Evolutionary conservation across 805 yeast species (phyloP), one percentile per base, ranked within the genome.

Genomic region (Hanseniaspora clermontiae): DNA sequence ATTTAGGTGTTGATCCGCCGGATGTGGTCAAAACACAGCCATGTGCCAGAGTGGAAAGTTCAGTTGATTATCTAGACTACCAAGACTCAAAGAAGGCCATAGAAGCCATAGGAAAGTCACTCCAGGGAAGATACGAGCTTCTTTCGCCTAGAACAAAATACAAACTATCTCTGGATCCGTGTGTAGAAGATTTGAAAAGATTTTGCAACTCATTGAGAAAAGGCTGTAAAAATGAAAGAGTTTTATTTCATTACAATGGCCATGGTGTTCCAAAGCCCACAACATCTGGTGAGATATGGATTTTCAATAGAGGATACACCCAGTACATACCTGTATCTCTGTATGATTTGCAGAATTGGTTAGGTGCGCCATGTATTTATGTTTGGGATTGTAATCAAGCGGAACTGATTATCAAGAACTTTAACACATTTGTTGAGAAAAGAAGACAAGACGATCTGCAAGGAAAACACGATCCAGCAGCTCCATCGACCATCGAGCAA

Each of bases 241-340:
- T 91, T 10, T 68, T 93, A 55, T 91, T 93, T 68, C 97, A 93
- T 67, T 93, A 93, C 68, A 93, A 93, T 63, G 98, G 98, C 7
- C 98, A 93, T 66, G 98, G 98, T 27, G 98, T 93, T 1, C 98
- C 98, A 0, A 88, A 88, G 63, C 97, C 98, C 0, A 93, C 98
- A 0, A 82, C 88, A 38, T 81, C 90, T 48, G 98, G 98, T 27
- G 98, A 93, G 66, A 87, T 93, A 31, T 93, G 98, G 98, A 97
- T 93, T 11, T 93, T 93, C 72, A 93, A 93, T 68, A 75, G 97
- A 61, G 96, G 96, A 1, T 93, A 90, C 67, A 93, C 98, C 1
- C 98, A 93, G 70, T 93, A 93, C 67, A 93, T 93, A 58, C 98
- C 98, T 0, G 93, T 93, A 1, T 87, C 96, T 10, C 71, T 93